Conservation (phyloP, 495 filamentous ascomycete species). For the Recurvomyces mirabilis region DNA sequence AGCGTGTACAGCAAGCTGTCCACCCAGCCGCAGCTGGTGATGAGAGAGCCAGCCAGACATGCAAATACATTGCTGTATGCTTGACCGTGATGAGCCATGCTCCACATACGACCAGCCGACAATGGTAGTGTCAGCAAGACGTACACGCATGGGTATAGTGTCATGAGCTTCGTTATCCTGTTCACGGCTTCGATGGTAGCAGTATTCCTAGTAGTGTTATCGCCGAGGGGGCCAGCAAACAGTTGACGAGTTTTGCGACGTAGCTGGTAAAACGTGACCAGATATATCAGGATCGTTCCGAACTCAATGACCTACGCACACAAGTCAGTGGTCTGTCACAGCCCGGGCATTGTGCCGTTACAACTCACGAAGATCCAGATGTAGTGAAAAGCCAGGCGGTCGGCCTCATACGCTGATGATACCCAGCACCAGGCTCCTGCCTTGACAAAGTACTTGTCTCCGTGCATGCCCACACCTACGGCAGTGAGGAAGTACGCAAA, state of each 20-base stretch:
- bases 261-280: conserved; percentile 15
- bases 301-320: conserved; percentile 11
- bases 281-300: conserved; percentile 20
- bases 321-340: not conserved
- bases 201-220: not conserved
- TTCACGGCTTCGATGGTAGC: conserved; percentile 13
- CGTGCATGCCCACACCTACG: conserved; percentile 43
- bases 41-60: conserved; percentile 15
- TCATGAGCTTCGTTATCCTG: conserved; percentile 17
- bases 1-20: conserved; percentile 23
- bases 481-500: conserved; percentile 49
- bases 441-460: conserved; percentile 41
- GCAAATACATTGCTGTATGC: conserved; percentile 3
- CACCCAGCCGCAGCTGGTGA: conserved; percentile 22
- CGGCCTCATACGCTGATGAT: conserved; percentile 14
- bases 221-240: conserved; percentile 6
- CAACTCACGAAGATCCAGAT: conserved; percentile 21
- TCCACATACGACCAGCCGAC: conserved; percentile 17
- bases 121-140: conserved; percentile 19
- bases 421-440: conserved; percentile 25
- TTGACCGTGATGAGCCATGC: conserved; percentile 11
- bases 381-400: conserved; percentile 21
- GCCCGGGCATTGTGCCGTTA: not conserved
- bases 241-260: conserved; percentile 16
- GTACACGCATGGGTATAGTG: conserved; percentile 22